These are phyloP conservation scores for Acacia melanoxylon DNA, from an alignment of 306 rosid genomes.

Conservation along the genomic window DNA sequence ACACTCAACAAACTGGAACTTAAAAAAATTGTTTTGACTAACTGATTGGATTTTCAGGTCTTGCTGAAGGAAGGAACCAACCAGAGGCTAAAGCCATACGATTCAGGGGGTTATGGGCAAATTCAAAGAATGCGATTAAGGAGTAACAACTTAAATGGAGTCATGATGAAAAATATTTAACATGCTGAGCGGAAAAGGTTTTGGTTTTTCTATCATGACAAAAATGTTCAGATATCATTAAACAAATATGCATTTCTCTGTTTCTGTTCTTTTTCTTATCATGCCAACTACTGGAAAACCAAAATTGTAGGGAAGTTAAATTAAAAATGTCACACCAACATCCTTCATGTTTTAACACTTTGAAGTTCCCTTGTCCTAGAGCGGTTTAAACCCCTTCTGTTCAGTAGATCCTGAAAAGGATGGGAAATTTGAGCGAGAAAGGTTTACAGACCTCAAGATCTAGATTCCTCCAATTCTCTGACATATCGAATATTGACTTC, in stretches of 20 bases:
- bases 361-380: neutral
- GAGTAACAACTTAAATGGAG: neutral
- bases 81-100: neutral
- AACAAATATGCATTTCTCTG: neutral
- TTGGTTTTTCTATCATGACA: neutral
- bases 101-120: neutral
- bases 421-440: neutral
- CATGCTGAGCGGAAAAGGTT: neutral
- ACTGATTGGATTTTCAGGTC: neutral
- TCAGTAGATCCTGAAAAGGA: neutral
- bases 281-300: neutral
- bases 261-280: neutral
- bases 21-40: neutral
- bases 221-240: neutral
- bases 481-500: conserved; percentile 55
- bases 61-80: neutral
- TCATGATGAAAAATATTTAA: neutral
- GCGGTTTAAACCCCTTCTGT: neutral
- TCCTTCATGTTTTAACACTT: neutral
- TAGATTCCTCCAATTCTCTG: conserved; percentile 43
- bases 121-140: neutral
- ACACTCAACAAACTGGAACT: conserved; percentile 5
- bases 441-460: conserved; percentile 52
- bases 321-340: neutral
- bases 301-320: neutral